Percentiles rank a stretch among this genome's conserved stretches.
phyloP scores from a whole-genome alignment of 2,329 filamentous ascomycete species.

The Colletotrichum sp. region DNA sequence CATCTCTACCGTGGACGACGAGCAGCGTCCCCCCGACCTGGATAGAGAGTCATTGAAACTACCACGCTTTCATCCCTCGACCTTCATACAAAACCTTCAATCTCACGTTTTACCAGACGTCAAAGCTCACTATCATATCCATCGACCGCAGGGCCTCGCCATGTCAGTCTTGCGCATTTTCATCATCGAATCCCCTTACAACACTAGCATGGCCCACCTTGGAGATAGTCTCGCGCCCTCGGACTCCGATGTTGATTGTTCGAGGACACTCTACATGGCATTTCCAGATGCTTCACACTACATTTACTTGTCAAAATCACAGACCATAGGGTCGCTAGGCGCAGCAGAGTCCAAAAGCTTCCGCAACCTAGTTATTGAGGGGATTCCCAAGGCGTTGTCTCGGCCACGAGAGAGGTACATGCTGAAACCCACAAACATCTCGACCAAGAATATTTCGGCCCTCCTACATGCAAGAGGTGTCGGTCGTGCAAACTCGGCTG shows the following conservation, averaged over 20 bases:
- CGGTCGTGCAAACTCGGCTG: constrained; percentile 72
- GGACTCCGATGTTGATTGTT: constrained; percentile 62
- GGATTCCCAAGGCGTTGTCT: constrained; percentile 83
- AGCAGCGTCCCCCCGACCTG: constrained; percentile 33
- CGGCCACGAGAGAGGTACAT: constrained; percentile 74
- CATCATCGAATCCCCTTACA: constrained; percentile 80
- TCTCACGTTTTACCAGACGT: constrained; percentile 76
- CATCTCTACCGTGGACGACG: constrained; percentile 41
- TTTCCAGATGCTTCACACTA: constrained; percentile 83
- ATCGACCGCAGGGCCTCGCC: constrained; percentile 71
- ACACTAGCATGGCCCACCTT: constrained; percentile 54
- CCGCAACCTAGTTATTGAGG: constrained; percentile 74
- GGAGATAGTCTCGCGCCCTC: constrained; percentile 28
- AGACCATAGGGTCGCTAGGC: constrained; percentile 44
- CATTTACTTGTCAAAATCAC: constrained; percentile 68
- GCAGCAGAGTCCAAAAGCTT: constrained; percentile 66
- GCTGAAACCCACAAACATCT: constrained; percentile 70
- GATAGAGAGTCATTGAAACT: constrained; percentile 55
- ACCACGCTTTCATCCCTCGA: constrained; percentile 80
- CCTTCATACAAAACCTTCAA: constrained; percentile 79
- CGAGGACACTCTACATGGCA: constrained; percentile 77
- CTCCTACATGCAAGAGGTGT: constrained; percentile 73
- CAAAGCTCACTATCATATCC: constrained; percentile 84
- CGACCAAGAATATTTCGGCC: constrained; percentile 73
- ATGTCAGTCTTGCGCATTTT: constrained; percentile 80